Conservation (phyloP, 768 basidiomycete genomes). For the Filobasidium floriforme region DNA sequence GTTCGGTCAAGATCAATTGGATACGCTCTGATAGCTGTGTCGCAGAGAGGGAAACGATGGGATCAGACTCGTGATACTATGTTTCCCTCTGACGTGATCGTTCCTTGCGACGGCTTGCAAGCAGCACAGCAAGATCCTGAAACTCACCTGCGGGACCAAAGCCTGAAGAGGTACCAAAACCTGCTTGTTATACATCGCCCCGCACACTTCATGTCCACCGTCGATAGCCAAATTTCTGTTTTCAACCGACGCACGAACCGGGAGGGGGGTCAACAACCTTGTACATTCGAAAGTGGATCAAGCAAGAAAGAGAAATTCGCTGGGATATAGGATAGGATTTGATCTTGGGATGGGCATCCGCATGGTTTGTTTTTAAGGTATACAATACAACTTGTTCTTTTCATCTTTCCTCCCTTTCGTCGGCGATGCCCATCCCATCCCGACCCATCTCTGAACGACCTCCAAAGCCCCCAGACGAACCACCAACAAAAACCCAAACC, state of each 20-base stretch:
- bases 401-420: too few relatives aligned
- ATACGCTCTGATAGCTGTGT: background rate
- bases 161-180: constrained; percentile 67
- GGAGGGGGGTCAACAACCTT: background rate
- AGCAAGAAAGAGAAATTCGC: background rate
- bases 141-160: constrained; percentile 67
- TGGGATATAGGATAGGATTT: too few relatives aligned
- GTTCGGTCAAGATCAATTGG: constrained; percentile 4
- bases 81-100: background rate
- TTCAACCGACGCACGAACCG: background rate
- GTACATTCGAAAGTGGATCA: background rate
- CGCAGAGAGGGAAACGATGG: background rate
- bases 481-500: background rate
- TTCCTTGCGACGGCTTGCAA: too few relatives aligned
- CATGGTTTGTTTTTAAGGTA: too few relatives aligned
- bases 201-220: constrained; percentile 89
- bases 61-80: background rate
- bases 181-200: constrained; percentile 95
- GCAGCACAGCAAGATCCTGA: constrained; percentile 35
- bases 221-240: constrained; percentile 84
- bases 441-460: too few relatives aligned
- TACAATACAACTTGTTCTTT: too few relatives aligned
- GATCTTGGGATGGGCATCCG: too few relatives aligned
- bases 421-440: background rate
- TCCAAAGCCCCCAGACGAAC: too few relatives aligned